Conservation (phyloP, 2,329 filamentous ascomycete genomes). For the Macroventuria anomochaeta region DNA sequence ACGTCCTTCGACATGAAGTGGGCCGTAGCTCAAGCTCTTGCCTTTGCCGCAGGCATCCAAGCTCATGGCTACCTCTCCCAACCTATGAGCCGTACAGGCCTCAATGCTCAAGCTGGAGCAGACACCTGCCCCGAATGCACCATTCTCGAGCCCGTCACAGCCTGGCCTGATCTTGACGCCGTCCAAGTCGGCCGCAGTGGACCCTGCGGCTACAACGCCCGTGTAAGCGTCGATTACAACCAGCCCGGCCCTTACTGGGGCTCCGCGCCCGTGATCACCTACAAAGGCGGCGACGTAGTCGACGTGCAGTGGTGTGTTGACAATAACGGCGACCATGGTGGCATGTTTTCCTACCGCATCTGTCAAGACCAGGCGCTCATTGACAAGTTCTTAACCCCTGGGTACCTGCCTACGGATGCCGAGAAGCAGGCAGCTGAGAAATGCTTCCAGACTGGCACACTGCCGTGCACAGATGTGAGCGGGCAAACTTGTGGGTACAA, state of each 20-base stretch:
- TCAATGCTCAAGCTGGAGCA: constrained; percentile 41
- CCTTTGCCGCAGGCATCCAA: constrained; percentile 28
- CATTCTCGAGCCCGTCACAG: constrained; percentile 43
- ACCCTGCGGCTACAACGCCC: constrained; percentile 47
- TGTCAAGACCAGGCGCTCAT: constrained; percentile 43
- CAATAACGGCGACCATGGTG: constrained; percentile 44
- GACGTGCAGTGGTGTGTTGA: constrained; percentile 46
- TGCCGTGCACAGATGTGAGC: constrained; percentile 42
- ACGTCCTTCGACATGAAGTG: constrained; percentile 27
- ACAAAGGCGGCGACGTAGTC: constrained; percentile 38
- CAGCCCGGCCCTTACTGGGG: constrained; percentile 43
- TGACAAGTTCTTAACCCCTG: constrained; percentile 39
- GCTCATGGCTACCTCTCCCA: constrained; percentile 43
- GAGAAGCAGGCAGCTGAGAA: constrained; percentile 45
- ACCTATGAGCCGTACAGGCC: constrained; percentile 44
- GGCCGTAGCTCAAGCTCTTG: constrained; percentile 22
- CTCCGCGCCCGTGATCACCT: constrained; percentile 37
- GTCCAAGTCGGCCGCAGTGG: constrained; percentile 41
- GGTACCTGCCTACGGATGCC: constrained; percentile 41
- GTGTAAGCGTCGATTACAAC: constrained; percentile 45
- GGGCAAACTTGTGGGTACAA: constrained; percentile 42
- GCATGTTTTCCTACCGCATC: constrained; percentile 46
- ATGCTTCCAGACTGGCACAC: constrained; percentile 36
- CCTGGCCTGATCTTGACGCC: constrained; percentile 41
- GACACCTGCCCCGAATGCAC: constrained; percentile 47